phyloP scores from a whole-genome alignment of 805 yeast species.

The Wickerhamiella shivajii region DNA sequence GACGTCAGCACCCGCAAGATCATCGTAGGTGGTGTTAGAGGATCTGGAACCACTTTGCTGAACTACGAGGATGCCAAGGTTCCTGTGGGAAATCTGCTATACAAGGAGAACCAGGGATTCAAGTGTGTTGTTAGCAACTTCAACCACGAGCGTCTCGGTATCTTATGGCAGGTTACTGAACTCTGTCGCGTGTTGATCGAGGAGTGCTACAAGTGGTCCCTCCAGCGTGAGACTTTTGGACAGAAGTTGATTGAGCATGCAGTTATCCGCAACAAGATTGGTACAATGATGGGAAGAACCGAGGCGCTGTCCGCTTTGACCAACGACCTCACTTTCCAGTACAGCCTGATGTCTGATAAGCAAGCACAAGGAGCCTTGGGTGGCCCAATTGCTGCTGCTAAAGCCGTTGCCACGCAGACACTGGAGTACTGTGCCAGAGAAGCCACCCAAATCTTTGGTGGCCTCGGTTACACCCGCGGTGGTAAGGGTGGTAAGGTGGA shows the following conservation, averaged over 20 bases:
- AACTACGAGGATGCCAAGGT: constrained; percentile 32
- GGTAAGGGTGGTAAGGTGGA: constrained; percentile 31
- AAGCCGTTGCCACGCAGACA: constrained; percentile 29
- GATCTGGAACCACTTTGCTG: constrained; percentile 29
- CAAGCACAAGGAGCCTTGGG: constrained; percentile 27
- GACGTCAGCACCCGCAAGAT: constrained; percentile 27
- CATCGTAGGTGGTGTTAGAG: constrained; percentile 29
- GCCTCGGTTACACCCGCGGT: constrained; percentile 29
- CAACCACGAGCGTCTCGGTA: constrained; percentile 31
- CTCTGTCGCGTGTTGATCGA: constrained; percentile 27
- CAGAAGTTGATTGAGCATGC: constrained; percentile 28
- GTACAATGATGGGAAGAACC: constrained; percentile 28
- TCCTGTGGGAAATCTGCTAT: constrained; percentile 28
- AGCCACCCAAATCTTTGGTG: constrained; percentile 31
- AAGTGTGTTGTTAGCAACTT: constrained; percentile 30
- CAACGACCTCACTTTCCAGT: constrained; percentile 26
- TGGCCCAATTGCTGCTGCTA: constrained; percentile 31
- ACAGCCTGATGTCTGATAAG: constrained; percentile 20
- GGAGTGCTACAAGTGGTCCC: constrained; percentile 29
- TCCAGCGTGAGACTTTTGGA: constrained; percentile 30
- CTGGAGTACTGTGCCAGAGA: constrained; percentile 31
- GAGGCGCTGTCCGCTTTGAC: constrained; percentile 30
- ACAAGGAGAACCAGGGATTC: constrained; percentile 30
- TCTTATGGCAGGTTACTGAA: constrained; percentile 28
- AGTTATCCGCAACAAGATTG: constrained; percentile 30